phyloP scores from a whole-genome alignment of 176 grass and related monocot genomes.

The Musa schizocarpa region DNA sequence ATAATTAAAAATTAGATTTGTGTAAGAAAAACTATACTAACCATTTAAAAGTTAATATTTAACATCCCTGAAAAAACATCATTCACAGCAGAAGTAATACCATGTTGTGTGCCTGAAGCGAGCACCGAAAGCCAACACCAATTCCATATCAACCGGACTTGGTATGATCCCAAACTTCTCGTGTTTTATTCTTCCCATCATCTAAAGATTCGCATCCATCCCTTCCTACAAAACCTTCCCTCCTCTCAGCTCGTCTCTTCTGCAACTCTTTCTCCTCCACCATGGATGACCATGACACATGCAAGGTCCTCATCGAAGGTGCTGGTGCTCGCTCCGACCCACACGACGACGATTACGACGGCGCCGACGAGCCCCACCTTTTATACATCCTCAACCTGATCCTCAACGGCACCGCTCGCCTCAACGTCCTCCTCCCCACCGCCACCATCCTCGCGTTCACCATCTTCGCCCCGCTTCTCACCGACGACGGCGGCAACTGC shows the following conservation, averaged over 20 bases:
- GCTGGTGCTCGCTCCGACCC: background rate
- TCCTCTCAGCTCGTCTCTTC: too few species aligned
- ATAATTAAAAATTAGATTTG: too few species aligned
- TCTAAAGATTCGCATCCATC: background rate
- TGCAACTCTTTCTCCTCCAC: too few species aligned
- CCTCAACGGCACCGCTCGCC: slow-evolving; percentile 63
- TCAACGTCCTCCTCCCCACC: slow-evolving; percentile 86
- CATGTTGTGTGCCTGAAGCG: background rate
- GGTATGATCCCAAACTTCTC: background rate
- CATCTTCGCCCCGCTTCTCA: slow-evolving; percentile 82
- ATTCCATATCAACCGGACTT: background rate
- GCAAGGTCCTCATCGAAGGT: slow-evolving; percentile 52
- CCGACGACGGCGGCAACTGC: slow-evolving; percentile 55
- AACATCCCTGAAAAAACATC: too few species aligned
- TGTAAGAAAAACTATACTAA: too few species aligned
- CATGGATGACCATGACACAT: slow-evolving; percentile 35
- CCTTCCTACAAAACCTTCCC: too few species aligned
- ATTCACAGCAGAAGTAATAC: background rate
- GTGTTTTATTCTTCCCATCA: background rate
- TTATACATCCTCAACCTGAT: slow-evolving; percentile 65
- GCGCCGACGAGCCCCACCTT: slow-evolving; percentile 43
- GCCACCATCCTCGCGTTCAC: slow-evolving; percentile 86
- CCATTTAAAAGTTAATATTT: too few species aligned
- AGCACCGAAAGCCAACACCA: background rate
- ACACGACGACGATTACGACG: background rate